These are phyloP conservation scores for Perkinsus marinus DNA, from an alignment of 169 alveolate genomes.

Conservation along the genomic window DNA sequence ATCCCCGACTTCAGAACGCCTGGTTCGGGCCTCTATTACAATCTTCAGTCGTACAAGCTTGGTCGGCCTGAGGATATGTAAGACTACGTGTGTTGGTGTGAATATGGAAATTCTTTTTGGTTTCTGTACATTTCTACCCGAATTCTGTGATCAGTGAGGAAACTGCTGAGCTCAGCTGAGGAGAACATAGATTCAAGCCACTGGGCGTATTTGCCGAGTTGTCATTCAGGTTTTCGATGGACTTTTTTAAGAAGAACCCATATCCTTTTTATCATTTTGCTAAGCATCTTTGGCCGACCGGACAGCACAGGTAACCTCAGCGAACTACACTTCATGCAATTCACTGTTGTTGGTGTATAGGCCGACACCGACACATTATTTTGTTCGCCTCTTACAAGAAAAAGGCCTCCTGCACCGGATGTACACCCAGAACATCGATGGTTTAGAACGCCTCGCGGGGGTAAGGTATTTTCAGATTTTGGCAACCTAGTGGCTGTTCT, in stretches of 20 bases:
- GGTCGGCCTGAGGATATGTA: constrained; percentile 56
- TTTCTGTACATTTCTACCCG: no score
- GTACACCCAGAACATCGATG: constrained; percentile 64
- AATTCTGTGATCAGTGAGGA: no score
- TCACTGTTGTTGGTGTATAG: constrained; percentile 22
- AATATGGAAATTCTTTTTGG: no score
- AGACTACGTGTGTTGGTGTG: neutral
- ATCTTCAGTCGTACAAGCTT: constrained; percentile 42
- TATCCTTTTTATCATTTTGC: constrained; percentile 52
- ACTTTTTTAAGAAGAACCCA: constrained; percentile 48
- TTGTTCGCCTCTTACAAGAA: constrained; percentile 28
- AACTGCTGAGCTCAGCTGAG: no score
- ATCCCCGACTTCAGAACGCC: constrained; percentile 67
- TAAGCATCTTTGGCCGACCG: constrained; percentile 23
- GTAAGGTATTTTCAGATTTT: neutral
- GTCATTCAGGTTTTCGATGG: constrained; percentile 13
- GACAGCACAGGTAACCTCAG: neutral
- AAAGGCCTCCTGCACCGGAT: constrained; percentile 19
- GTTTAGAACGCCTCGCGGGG: constrained; percentile 59
- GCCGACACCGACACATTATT: constrained; percentile 53
- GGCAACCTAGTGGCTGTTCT: neutral
- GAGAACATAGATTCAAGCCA: no score
- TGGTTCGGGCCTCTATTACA: constrained; percentile 43
- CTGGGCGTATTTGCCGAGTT: no score
- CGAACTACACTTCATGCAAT: neutral